phyloP scores from a whole-genome alignment of 129 eudicot genomes.

The Daucus carota region DH1_v3.0 NC_030383.2:63998501-63999000 shows the following conservation, averaged over 20 bases:
- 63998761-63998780: neutral
- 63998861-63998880: slow-evolving; percentile 2
- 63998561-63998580: too few species aligned
- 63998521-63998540: neutral
- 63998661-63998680: neutral
- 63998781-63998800: slow-evolving; percentile 17
- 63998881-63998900: neutral
- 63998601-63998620: too few species aligned
- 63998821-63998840: neutral
- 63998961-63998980: slow-evolving; percentile 31
- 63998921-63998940: neutral
- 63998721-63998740: slow-evolving; percentile 12
- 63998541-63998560: neutral
- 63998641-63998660: slow-evolving; percentile 7
- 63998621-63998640: neutral
- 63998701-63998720: slow-evolving; percentile 22
- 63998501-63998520: neutral
- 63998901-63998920: neutral
- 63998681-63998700: neutral
- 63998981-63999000: slow-evolving; percentile 28
- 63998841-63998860: neutral
- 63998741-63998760: neutral
- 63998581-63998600: too few species aligned
- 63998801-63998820: slow-evolving; percentile 1
- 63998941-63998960: neutral